Base-by-base conservation (phyloP, 805 yeast species). In the Lachancea kluyveri region DNA sequence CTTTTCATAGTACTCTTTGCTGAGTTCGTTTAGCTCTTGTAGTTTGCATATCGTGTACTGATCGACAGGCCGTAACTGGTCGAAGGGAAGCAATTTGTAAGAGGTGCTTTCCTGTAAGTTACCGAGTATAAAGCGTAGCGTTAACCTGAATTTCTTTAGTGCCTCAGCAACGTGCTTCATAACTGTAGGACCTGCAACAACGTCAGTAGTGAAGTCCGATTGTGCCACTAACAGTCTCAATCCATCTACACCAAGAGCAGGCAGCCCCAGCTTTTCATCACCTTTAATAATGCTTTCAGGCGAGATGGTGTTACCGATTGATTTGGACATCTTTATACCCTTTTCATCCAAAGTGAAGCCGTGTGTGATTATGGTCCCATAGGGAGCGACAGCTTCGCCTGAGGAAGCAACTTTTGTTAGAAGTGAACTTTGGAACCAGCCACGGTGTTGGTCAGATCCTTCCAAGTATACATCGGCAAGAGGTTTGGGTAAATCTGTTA, bases 371-470 rank as follows among this genome's bases (percentile, higher is more conserved):
- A 92, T 72, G 15, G 70, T 67, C 38, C 70, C 70, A 57, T 72
- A 92, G 0, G 98, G 97, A 0, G 83, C 75, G 0, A 25, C 35
- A 10, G 59, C 46, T 2, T 28, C 23, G 1, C 46, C 44, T 5
- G 58, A 42, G 6, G 44, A 58, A 3, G 81, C 82, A 14, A 86
- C 70, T 48, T 77, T 82, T 15, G 94, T 87, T 36, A 92, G 62
- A 17, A 92, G 60, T 1, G 96, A 86, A 19, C 95, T 84, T 62
- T 92, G 99, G 55, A 92, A 92, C 99, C 99, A 92, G 1, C 99
- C 99, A 39, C 99, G 72, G 52, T 92, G 98, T 57, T 92, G 99
- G 52, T 92, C 99, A n/a, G 88, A 75, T 2, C 99, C 99, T 64
- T 92, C 99, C 9, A 90, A 57, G 51, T 86, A 90, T n/a, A 85